Conservation (phyloP, 2,329 filamentous ascomycete species). For the Pyricularia pennisetigena region DNA sequence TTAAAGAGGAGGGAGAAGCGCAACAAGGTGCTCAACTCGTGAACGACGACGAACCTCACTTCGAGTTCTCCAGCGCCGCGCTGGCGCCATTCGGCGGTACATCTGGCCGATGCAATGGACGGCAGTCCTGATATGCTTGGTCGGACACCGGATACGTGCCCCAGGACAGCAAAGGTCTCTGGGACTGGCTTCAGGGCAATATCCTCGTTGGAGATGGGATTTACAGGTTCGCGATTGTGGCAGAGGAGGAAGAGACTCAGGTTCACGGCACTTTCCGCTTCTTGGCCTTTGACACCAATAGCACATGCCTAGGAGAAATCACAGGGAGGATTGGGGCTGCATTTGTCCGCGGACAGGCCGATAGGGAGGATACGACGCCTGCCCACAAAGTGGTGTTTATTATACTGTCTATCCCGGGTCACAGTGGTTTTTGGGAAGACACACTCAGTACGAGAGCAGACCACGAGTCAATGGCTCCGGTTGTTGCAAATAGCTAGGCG, state of each 20-base stretch:
- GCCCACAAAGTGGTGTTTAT: background rate
- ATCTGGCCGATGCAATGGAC: background rate
- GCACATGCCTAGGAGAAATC: background rate
- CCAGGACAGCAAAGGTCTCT: background rate
- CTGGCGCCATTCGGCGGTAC: background rate
- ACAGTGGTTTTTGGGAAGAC: background rate
- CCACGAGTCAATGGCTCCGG: background rate
- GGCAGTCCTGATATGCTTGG: background rate
- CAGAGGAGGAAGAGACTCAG: background rate
- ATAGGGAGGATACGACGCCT: background rate
- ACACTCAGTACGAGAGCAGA: background rate
- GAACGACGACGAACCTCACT: slow-evolving; percentile 15
- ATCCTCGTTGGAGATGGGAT: background rate
- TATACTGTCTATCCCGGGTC: background rate
- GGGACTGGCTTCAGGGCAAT: background rate
- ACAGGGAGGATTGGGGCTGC: background rate
- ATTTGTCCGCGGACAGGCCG: background rate
- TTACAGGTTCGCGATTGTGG: background rate
- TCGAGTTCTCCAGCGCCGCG: background rate
- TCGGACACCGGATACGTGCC: background rate
- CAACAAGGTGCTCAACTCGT: slow-evolving; percentile 71
- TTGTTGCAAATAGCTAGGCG: background rate
- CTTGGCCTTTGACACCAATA: background rate
- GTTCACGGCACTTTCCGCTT: background rate
- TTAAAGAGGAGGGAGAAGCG: slow-evolving; percentile 94